phyloP scores from a whole-genome alignment of 768 basidiomycete genomes.

The Strobilomyces confusus region DNA sequence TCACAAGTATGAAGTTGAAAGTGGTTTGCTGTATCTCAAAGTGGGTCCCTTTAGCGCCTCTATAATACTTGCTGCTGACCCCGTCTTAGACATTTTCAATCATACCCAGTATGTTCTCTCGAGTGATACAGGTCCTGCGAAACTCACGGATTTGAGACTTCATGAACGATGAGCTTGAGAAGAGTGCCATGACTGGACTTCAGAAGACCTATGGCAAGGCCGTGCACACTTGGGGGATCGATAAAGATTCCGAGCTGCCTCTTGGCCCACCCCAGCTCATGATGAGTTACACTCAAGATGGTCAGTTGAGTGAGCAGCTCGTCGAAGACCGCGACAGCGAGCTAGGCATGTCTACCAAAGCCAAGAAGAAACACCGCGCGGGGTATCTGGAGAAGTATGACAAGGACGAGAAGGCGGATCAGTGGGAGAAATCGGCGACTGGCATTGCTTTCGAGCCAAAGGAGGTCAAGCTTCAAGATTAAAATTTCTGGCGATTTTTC shows the following conservation, averaged over 20 bases:
- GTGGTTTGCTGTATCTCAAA: conserved; percentile 31
- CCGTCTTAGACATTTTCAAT: conserved; percentile 19
- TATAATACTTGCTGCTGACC: neutral
- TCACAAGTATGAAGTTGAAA: conserved; percentile 48
- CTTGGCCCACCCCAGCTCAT: conserved; percentile 46
- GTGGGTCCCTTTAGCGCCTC: conserved; percentile 6
- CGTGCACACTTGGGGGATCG: conserved; percentile 37
- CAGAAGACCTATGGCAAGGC: conserved; percentile 48
- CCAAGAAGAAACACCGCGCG: conserved; percentile 33
- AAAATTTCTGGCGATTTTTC: neutral
- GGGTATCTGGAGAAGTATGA: conserved; percentile 39
- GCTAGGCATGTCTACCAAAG: conserved; percentile 31
- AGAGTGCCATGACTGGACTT: conserved; percentile 40
- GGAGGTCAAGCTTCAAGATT: conserved; percentile 20
- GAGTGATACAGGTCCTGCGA: neutral
- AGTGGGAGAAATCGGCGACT: conserved; percentile 35
- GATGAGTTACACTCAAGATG: conserved; percentile 41
- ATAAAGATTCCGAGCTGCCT: conserved; percentile 38
- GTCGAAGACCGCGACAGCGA: conserved; percentile 33
- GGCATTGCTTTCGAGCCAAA: conserved; percentile 32
- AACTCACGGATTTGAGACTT: conserved; percentile 12
- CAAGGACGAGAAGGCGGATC: conserved; percentile 34
- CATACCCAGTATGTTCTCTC: conserved; percentile 21
- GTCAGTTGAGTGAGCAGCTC: conserved; percentile 30
- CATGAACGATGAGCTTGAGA: conserved; percentile 35